Evolutionary conservation across 228 moss, liverwort and hornwort species (phyloP), one percentile per base, ranked within the genome.

Genomic region (Sphagnum magellanicum): DNA sequence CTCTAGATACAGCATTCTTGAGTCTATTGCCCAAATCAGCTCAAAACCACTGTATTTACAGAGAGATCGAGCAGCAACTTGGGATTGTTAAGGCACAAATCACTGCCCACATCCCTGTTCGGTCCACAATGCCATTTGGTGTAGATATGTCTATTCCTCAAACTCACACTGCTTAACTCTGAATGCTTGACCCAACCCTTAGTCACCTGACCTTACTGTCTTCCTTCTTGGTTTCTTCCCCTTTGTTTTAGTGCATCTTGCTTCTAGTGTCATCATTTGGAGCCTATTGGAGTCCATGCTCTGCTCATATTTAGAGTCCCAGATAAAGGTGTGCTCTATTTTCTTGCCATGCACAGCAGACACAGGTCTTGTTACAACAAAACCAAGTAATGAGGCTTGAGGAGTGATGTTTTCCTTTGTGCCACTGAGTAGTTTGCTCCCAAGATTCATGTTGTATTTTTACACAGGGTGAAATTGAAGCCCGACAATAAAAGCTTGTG

Each of bases 1-100:
- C 88, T 10, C 74, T 98, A 72, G 93, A 98, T 67, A 78, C 71
- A 14, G 91, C 92, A 63, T 73, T 98, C 73, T 81, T 76, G 77
- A 80, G 84, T 5, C 79, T 98, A 74, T 84, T 90, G 75, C 94
- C 98, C 6, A 90, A 79, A 79, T 81, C 85, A 49, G 90, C 89
- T 5, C 90, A 94, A 68, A 98, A 98, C 66, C 86, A 86, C 70
- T 72, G 66, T 52, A 79, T 98, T 66, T 92, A 76, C 72, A 90
- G 82, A 77, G 98, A 98, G 66, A 98, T 98, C 32, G 89, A 98
- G 83, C 90, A 90, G 81, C 91, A 92, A 71, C 70, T 98, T 60
- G 85, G 78, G 52, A 84, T 83, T 53, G 71, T 98, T 61, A 98
- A 92, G 79, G 74, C 85, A 12, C 98, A 98, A 81, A 89, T 98